Base-by-base conservation (phyloP, 1,284 basidiomycete genomes). In the Leccinum fallax region DNA sequence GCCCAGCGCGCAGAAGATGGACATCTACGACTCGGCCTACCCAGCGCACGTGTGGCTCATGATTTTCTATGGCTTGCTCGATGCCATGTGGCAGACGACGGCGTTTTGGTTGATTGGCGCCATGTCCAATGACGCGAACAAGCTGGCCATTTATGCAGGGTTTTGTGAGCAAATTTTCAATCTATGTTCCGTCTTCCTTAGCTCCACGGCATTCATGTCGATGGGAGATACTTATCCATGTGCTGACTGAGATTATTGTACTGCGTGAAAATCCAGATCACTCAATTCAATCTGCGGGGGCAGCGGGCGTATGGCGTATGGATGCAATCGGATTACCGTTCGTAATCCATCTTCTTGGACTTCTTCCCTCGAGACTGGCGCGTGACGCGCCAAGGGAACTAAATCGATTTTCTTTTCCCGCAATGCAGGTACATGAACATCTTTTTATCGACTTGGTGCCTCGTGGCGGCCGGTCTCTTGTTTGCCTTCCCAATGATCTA, bases 11-110 rank as follows among this genome's bases (percentile, higher is more conserved):
- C 57, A 65, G 15, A 70, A 70, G 55, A 75, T 73, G 55, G 72
- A 75, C 46, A 72, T 74, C 43, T 64, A 70, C 32, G 73, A 76
- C 59, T 38, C 60, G 6, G 67, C 57, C 1, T 80, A 76, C 59
- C 67, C 75, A 1, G 73, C 71, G 1, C 68, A 72, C 24, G 64
- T 76, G 2, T 72, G 72, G 67, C 72, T 80, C 4, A 79, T 79
- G 69, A 69, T 78, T 46, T 74, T 78, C 54, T 78, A 73, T 53
- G 79, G 78, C n/a, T 43, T 80, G 13, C 67, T 79, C 26, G 79
- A 80, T 63, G 67, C 79, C 1, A 76, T 80, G 71, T 80, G 79
- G 77, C 79, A 81, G 60, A 80, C 79, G 19, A 70, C 68, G 43
- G 63, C 64, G 36, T 79, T 78, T 65, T 78, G 76, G 78, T 69